These are phyloP conservation scores for Cryptosporidium andersoni DNA, from an alignment of 169 alveolate species.

Conservation along the genomic window DNA sequence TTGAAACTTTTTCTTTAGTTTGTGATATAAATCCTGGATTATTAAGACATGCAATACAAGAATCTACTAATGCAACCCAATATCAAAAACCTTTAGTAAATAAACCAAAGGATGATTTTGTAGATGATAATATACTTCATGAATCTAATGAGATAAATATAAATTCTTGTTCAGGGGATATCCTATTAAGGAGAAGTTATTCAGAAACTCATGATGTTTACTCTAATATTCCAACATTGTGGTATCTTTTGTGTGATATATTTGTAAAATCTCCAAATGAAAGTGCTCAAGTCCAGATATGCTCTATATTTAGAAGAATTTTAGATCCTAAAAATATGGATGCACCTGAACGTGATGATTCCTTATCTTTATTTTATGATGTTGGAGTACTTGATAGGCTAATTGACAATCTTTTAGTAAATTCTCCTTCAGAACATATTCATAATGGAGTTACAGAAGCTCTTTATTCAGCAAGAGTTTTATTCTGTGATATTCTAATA, in stretches of 20 bases:
- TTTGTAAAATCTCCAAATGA: constrained; percentile 31
- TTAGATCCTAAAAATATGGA: constrained; percentile 82
- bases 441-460: constrained; percentile 7
- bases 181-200: not conserved
- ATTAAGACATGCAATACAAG: constrained; percentile 60
- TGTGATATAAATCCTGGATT: constrained; percentile 66
- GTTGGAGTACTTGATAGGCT: constrained; percentile 78
- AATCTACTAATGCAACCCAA: constrained; percentile 18
- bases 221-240: constrained; percentile 7
- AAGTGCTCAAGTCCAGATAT: constrained; percentile 56
- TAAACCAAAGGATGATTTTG: not conserved
- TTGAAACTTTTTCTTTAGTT: constrained; percentile 58
- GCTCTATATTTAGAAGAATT: constrained; percentile 69
- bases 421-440: not conserved
- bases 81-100: constrained; percentile 2
- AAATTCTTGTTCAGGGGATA: too few species aligned
- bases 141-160: not conserved
- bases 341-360: constrained; percentile 81
- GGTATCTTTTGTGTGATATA: constrained; percentile 46
- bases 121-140: not conserved
- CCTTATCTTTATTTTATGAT: constrained; percentile 79
- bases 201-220: constrained; percentile 1
- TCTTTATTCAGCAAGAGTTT: constrained; percentile 73
- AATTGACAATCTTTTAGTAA: constrained; percentile 66
- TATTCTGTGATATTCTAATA: constrained; percentile 77